Base-by-base conservation (phyloP, 371 early-diverging fungal species). In the Basidiobolus heterosporus region DNA sequence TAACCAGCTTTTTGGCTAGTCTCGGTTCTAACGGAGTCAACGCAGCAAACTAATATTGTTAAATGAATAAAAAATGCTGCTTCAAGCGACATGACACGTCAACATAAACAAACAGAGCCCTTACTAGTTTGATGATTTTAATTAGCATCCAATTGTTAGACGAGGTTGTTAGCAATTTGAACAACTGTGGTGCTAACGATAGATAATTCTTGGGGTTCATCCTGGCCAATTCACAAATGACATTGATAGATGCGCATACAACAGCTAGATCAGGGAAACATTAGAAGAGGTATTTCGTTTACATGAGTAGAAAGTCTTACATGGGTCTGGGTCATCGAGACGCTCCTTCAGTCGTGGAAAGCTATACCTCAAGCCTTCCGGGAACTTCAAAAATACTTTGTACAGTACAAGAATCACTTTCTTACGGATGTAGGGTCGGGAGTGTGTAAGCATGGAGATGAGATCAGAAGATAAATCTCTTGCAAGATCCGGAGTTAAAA, bases 101-200 rank as follows among this genome's bases (percentile, higher is more conserved):
- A n/a, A n/a, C n/a, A n/a, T n/a, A n/a, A n/a, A n/a, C n/a, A n/a
- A n/a, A n/a, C 37, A n/a, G 36, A 41, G 1, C 39, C 40, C 62
- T 49, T 71, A 84, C 88, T 66, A 96, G 64, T 61, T 96, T 96
- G 52, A 93, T 87, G 20, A 94, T 85, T 56, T 96, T 96, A 64
- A 96, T 94, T 19, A 91, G 71, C 86, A 93, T 91, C 97, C 95
- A 96, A 62, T 92, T 93, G 61, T 93, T 94, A 11, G 74, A 66
- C 3, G 88, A 82, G 11, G 82, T 78, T 0, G 85, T 91, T 48
- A 96, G 58, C 39, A 94, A 66, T 6, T 77, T 80, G 60, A 86
- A 96, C 2, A 96, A 68, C 39, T 88, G 87, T 14, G 97, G 97
- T 2, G 91, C 97, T 15, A 96, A 73, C 0, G 90, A 75, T 15